Base-by-base conservation (phyloP, 805 yeast species). In the Wickerhamiella azyma region DNA sequence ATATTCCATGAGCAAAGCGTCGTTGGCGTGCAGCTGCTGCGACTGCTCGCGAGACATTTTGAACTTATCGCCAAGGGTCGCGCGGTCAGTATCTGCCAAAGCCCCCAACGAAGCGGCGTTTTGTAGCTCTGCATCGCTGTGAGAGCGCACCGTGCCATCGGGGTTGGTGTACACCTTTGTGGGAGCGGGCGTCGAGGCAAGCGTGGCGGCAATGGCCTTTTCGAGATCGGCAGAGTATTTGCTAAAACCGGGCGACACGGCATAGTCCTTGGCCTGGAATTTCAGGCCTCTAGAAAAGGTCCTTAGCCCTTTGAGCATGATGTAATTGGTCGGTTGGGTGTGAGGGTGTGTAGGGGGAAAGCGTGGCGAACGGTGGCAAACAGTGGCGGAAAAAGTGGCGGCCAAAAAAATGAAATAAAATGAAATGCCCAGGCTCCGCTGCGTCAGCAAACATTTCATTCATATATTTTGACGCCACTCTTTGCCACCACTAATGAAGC, bases 121-220 rank as follows among this genome's bases (percentile, higher is more conserved):
- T 62, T 80, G 76, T 57, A 82, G 58, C 65, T 84, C 92, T 35
- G 66, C 64, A 56, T 84, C 94, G 26, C 71, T 62, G 41, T 86
- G 89, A 18, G 69, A 73, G 53, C 86, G 71, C 45, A 79, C 74
- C 9, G 85, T 66, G 6, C 94, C 94, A 59, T 84, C 89, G 42
- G 80, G 72, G 61, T 80, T 79, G 59, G 79, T 75, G 62, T 77
- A 84, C 52, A 81, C 69, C 59, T 76, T 73, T 47, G 79, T 72
- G 28, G 81, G 74, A 26, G 77, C 71, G 21, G 86, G 81, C 46
- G 82, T 68, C 19, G 74, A 61, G 56, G 76, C 78, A 54, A 84
- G 70, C 55, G 75, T 68, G 53, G 68, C 62, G 51, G 85, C 71
- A 52, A 82, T 77, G 48, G 76, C 81, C 53, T 69, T 68, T 59